phyloP scores from a whole-genome alignment of 495 filamentous ascomycete species.

The Penicillium goetzii region DNA sequence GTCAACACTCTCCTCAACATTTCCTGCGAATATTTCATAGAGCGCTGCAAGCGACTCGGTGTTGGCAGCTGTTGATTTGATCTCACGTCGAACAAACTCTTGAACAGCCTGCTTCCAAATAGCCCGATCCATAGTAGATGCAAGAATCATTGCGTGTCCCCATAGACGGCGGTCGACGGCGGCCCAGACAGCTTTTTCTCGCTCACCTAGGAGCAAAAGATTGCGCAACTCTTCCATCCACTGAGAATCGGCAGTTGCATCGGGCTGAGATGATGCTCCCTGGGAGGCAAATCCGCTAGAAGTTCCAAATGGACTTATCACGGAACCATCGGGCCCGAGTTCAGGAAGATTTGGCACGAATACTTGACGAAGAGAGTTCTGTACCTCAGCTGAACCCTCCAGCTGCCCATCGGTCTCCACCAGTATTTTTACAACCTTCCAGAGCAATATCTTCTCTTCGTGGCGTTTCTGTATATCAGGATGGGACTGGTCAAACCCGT shows the following conservation, averaged over 20 bases:
- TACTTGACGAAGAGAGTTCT: conserved; percentile 70
- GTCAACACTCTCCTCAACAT: conserved; percentile 91
- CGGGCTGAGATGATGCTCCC: conserved; percentile 46
- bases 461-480: conserved; percentile 65
- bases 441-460: conserved; percentile 83
- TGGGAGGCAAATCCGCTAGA: conserved; percentile 36
- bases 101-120: conserved; percentile 92
- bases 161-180: conserved; percentile 93
- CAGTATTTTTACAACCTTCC: conserved; percentile 80
- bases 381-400: conserved; percentile 72
- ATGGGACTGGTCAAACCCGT: conserved; percentile 50
- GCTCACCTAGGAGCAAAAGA: conserved; percentile 75
- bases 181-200: conserved; percentile 90
- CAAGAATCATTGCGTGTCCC: conserved; percentile 93
- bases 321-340: conserved; percentile 37
- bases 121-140: conserved; percentile 68
- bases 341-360: conserved; percentile 66
- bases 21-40: conserved; percentile 92
- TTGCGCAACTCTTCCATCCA: conserved; percentile 71
- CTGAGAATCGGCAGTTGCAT: conserved; percentile 63
- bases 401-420: conserved; percentile 85
- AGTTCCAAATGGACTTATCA: conserved; percentile 25
- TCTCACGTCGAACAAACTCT: conserved; percentile 91
- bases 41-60: conserved; percentile 85
- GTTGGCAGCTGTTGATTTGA: conserved; percentile 74